These are phyloP conservation scores for Xylaria flabelliformis DNA, from an alignment of 495 filamentous ascomycete genomes.

Conservation along the genomic window DNA sequence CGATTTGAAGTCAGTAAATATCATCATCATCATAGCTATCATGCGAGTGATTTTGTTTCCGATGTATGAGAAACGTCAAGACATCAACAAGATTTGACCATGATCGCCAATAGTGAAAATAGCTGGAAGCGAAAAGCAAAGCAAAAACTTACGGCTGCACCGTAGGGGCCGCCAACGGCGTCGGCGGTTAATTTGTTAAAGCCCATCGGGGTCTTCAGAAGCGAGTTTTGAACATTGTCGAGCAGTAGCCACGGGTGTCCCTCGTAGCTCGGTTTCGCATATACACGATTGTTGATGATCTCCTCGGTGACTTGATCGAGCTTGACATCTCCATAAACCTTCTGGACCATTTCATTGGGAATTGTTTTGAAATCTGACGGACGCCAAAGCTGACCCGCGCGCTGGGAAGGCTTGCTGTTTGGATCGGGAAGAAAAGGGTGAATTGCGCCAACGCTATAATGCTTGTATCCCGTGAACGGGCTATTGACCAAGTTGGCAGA, in stretches of 20 bases:
- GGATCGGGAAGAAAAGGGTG: constrained; percentile 55
- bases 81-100: background rate
- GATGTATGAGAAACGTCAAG: background rate
- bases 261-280: constrained; percentile 38
- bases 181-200: constrained; percentile 32
- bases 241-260: constrained; percentile 56
- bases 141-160: constrained; percentile 12
- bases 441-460: constrained; percentile 52
- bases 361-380: constrained; percentile 34
- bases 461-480: constrained; percentile 51
- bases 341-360: constrained; percentile 26
- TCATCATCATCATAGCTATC: background rate
- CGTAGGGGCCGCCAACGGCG: constrained; percentile 15
- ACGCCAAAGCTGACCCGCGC: constrained; percentile 36
- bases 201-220: constrained; percentile 50
- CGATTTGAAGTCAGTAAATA: constrained; percentile 28
- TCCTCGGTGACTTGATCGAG: constrained; percentile 24
- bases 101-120: background rate
- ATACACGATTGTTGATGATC: constrained; percentile 37
- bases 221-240: constrained; percentile 37
- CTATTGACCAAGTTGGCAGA: constrained; percentile 63
- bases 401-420: constrained; percentile 32
- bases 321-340: constrained; percentile 26
- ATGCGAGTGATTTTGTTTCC: background rate
- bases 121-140: background rate